These are phyloP conservation scores for Lipomyces japonicus DNA, from an alignment of 805 yeast species.

Conservation along the genomic window DNA sequence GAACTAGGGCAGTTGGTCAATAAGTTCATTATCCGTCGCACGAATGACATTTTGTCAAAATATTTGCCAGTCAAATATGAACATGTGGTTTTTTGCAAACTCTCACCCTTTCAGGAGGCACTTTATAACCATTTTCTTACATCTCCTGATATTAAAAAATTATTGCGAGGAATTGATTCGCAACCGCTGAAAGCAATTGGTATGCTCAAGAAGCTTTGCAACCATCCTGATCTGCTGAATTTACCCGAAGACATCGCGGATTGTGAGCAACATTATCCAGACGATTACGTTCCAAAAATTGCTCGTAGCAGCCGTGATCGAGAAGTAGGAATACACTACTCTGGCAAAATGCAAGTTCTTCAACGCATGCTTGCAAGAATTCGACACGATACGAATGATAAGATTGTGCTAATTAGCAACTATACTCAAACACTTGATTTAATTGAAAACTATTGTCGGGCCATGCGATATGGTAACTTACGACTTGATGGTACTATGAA, in stretches of 20 bases:
- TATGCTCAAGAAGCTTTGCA: constrained; percentile 81
- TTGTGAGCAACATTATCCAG: constrained; percentile 57
- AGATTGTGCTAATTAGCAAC: constrained; percentile 89
- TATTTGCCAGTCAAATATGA: constrained; percentile 94
- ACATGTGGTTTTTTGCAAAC: constrained; percentile 87
- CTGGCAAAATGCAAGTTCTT: constrained; percentile 82
- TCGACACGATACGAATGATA: constrained; percentile 79
- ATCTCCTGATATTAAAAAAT: constrained; percentile 68
- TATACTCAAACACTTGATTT: constrained; percentile 92
- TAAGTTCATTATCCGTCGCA: constrained; percentile 86
- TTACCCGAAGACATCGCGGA: constrained; percentile 78
- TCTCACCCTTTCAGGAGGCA: constrained; percentile 70
- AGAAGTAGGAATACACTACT: constrained; percentile 72
- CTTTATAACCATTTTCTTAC: constrained; percentile 72
- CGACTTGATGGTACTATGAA: constrained; percentile 91
- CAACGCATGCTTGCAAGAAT: constrained; percentile 73
- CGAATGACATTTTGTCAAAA: constrained; percentile 90
- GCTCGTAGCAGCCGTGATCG: constrained; percentile 54
- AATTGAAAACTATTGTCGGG: constrained; percentile 80
- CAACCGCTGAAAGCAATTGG: constrained; percentile 91
- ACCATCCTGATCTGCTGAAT: constrained; percentile 82
- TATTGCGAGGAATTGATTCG: constrained; percentile 61
- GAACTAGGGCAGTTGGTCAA: constrained; percentile 76
- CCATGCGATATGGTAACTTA: constrained; percentile 64
- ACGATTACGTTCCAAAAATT: constrained; percentile 56